Conservation (phyloP, 148 eudicot genomes). For the Amaranthus cruentus region DNA sequence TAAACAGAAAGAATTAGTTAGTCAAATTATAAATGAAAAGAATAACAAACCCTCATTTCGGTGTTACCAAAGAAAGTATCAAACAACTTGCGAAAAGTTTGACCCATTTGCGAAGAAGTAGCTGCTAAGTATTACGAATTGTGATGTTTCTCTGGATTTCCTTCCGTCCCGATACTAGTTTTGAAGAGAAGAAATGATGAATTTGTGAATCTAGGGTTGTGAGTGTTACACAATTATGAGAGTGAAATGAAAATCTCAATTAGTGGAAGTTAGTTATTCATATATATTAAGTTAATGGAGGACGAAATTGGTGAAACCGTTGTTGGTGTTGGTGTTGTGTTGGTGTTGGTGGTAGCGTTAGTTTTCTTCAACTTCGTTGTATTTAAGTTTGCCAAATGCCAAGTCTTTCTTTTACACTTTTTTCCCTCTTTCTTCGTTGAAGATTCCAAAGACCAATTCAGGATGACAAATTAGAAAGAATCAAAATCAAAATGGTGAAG, state of each 20-base stretch:
- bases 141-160: neutral
- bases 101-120: conserved; percentile 59
- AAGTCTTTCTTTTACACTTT: neutral
- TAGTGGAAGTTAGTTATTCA: neutral
- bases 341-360: neutral
- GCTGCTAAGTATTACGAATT: neutral
- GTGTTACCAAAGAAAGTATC: conserved; percentile 96
- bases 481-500: no score
- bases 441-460: no score
- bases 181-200: neutral
- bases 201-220: neutral
- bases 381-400: neutral
- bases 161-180: no score
- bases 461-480: no score
- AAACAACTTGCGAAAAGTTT: conserved; percentile 95
- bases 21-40: neutral
- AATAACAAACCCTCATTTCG: conserved; percentile 61
- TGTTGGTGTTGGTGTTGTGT: neutral
- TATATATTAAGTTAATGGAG: neutral
- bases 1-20: neutral
- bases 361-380: conserved; percentile 1
- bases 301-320: neutral
- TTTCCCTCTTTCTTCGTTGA: no score
- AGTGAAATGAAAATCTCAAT: neutral
- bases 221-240: neutral